These are phyloP conservation scores for Candida sanyaensis DNA, from an alignment of 1,139 yeast genomes.

Conservation along the genomic window DNA sequence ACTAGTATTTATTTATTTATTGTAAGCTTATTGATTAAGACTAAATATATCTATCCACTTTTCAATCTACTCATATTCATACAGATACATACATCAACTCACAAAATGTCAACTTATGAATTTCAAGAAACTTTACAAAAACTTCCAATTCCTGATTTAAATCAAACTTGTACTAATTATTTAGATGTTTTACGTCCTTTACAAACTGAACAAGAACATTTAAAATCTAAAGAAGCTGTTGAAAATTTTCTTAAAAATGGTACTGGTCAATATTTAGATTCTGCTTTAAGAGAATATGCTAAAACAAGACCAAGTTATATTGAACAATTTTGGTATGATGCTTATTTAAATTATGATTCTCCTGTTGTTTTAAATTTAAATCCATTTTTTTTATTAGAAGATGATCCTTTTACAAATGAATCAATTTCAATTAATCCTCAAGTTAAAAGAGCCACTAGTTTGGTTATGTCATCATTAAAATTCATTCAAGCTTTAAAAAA, in stretches of 20 bases:
- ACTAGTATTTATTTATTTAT: not conserved
- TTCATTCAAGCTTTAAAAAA: slow-evolving; percentile 78
- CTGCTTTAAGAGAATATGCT: slow-evolving; percentile 63
- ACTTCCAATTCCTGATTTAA: slow-evolving; percentile 77
- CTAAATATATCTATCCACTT: too few relatives aligned
- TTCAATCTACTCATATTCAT: too few relatives aligned
- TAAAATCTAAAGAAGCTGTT: slow-evolving; percentile 62
- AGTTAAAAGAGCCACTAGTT: slow-evolving; percentile 79
- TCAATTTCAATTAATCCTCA: slow-evolving; percentile 57
- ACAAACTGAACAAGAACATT: slow-evolving; percentile 72
- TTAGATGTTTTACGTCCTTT: slow-evolving; percentile 70
- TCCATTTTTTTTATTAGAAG: slow-evolving; percentile 85
- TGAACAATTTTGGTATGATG: slow-evolving; percentile 93
- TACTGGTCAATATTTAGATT: slow-evolving; percentile 62
- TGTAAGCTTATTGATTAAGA: not conserved
- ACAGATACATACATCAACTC: too few relatives aligned
- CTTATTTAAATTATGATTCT: slow-evolving; percentile 82
- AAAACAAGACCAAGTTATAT: slow-evolving; percentile 72
- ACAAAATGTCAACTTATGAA: slow-evolving; percentile 46
- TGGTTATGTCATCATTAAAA: slow-evolving; percentile 73
- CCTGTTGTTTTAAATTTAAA: slow-evolving; percentile 87
- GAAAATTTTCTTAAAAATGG: slow-evolving; percentile 54
- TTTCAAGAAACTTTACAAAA: slow-evolving; percentile 58
- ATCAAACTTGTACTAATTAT: slow-evolving; percentile 64
- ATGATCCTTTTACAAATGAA: slow-evolving; percentile 83